A percentile compares a stretch with the other conserved stretches of the same genome.
Evolutionary conservation across 2,329 filamentous ascomycete species (phyloP).

Genomic region (Paecilomyces niveus): DNA sequence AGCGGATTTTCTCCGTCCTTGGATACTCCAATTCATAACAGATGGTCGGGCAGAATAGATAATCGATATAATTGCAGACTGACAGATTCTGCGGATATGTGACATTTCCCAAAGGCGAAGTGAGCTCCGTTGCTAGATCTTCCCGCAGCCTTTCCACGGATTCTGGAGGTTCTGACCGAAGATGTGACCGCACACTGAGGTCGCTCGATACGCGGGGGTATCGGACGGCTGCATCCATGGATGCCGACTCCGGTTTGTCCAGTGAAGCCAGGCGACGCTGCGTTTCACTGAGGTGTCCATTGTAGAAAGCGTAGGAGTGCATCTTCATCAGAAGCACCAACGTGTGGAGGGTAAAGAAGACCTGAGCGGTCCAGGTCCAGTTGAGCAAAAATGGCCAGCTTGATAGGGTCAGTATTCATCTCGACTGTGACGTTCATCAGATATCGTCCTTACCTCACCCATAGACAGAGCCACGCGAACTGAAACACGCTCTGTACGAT

Average conservation of each 20-base stretch:
- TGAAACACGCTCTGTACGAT: conserved; percentile 78
- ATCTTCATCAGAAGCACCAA: conserved; percentile 97
- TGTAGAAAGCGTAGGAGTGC: conserved; percentile 98
- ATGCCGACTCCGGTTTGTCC: conserved; percentile 64
- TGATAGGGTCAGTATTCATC: not conserved
- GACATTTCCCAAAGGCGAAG: conserved; percentile 79
- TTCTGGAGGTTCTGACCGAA: conserved; percentile 37
- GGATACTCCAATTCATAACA: conserved; percentile 98
- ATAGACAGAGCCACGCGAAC: conserved; percentile 67
- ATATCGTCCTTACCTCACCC: conserved; percentile 55
- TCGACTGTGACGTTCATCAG: not conserved
- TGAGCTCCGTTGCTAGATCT: conserved; percentile 83
- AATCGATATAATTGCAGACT: conserved; percentile 75
- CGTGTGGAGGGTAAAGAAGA: conserved; percentile 86
- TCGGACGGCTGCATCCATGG: conserved; percentile 63
- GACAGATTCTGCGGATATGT: conserved; percentile 89
- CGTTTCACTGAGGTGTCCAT: conserved; percentile 86
- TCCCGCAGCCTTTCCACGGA: conserved; percentile 65
- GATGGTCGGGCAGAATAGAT: conserved; percentile 82
- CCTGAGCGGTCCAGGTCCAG: conserved; percentile 97
- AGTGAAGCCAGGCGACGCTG: conserved; percentile 72
- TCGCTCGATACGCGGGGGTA: conserved; percentile 56
- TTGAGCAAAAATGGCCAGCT: conserved; percentile 72
- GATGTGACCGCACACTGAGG: conserved; percentile 21
- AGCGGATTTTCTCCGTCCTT: conserved; percentile 65